phyloP scores from a whole-genome alignment of 2,329 filamentous ascomycete species.

The Ustilaginoidea virens region DNA sequence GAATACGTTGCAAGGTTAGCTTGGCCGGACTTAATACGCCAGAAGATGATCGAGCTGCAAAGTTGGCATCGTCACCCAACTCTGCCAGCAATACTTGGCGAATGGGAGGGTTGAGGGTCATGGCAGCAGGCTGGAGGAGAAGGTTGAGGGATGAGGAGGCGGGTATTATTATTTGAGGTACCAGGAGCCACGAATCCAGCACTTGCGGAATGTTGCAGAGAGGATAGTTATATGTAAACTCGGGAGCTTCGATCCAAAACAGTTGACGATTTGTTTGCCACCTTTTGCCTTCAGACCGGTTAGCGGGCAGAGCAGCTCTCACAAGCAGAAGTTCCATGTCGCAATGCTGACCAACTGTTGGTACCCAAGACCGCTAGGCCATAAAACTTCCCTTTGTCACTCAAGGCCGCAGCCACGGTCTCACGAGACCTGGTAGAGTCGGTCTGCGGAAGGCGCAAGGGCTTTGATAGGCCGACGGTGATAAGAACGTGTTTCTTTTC shows the following conservation, averaged over 20 bases:
- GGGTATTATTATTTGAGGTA: not conserved
- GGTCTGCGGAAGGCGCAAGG: not conserved
- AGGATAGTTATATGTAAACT: too few species aligned
- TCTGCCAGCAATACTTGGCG: slow-evolving; percentile 10
- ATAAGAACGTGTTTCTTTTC: not conserved
- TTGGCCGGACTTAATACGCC: slow-evolving; percentile 37
- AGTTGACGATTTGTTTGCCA: too few species aligned
- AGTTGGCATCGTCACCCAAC: slow-evolving; percentile 11
- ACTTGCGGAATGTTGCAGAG: too few species aligned
- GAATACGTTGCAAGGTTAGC: slow-evolving; percentile 48
- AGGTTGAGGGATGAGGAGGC: not conserved
- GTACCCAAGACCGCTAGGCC: slow-evolving; percentile 2
- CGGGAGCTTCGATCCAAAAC: too few species aligned
- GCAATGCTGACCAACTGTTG: slow-evolving; percentile 1
- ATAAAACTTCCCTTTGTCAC: slow-evolving; percentile 2
- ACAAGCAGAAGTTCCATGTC: slow-evolving; percentile 1
- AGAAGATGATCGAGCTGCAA: slow-evolving; percentile 13
- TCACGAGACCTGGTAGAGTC: slow-evolving; percentile 3
- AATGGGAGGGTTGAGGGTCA: slow-evolving; percentile 20
- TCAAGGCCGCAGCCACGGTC: slow-evolving; percentile 6
- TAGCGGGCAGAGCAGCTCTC: not conserved
- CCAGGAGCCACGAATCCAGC: not conserved
- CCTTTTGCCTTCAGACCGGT: too few species aligned
- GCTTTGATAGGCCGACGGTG: not conserved
- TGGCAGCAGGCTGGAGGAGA: slow-evolving; percentile 5